phyloP scores from a whole-genome alignment of 805 yeast genomes.

The Yarrowia yakushimensis region DNA sequence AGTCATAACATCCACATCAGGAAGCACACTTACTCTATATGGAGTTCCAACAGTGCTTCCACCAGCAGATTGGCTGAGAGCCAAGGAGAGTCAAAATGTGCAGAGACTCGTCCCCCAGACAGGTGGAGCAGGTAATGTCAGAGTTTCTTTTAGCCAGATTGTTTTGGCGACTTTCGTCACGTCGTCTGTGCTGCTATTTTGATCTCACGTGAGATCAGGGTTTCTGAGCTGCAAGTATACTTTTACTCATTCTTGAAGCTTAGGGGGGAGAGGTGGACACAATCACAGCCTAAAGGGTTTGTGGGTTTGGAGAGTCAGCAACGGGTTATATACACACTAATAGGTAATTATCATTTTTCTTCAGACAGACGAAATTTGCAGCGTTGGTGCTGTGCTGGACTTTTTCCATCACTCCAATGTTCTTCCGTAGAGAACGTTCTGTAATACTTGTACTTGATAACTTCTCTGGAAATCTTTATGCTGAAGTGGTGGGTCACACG shows the following conservation, averaged over 20 bases:
- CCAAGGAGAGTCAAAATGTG: conserved; percentile 1
- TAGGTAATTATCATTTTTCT: neutral
- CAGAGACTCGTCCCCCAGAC: neutral
- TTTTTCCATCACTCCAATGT: too few species aligned
- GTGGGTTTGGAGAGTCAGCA: neutral
- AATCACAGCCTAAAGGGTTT: too few species aligned
- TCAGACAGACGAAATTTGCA: too few species aligned
- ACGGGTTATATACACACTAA: neutral
- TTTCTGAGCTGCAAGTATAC: too few species aligned
- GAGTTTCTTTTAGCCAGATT: neutral
- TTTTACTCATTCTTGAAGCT: too few species aligned
- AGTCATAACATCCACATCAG: neutral
- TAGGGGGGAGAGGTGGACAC: too few species aligned
- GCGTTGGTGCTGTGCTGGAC: too few species aligned
- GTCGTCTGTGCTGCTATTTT: neutral
- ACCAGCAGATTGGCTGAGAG: conserved; percentile 3
- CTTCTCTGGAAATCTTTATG: too few species aligned
- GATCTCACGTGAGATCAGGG: neutral
- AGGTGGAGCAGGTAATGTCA: neutral
- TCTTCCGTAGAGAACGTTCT: too few species aligned
- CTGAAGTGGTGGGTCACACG: too few species aligned
- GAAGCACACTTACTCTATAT: neutral
- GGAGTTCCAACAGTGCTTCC: neutral
- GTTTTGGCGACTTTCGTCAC: neutral
- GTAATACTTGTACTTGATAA: too few species aligned